Evolutionary conservation across 2,329 filamentous ascomycete genomes (phyloP), one percentile per base, ranked within the genome.

Genomic region (Lecanoromycetidae sp.): DNA sequence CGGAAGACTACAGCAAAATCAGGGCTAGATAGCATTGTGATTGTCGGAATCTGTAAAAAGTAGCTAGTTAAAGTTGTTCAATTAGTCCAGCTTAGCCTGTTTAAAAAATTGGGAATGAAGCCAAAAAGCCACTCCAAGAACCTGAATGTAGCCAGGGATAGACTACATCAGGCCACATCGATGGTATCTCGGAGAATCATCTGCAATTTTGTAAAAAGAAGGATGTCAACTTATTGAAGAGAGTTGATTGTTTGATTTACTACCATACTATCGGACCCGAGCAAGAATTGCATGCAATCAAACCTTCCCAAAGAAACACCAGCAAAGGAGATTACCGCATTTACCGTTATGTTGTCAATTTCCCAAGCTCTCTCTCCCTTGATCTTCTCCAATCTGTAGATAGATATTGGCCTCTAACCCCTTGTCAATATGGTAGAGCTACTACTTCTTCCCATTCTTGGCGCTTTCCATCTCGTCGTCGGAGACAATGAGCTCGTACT

Each of bases 401-500:
- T 17, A 33, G 36, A 34, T 32, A n/a, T n/a, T 12, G 12, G 9
- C 27, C 25, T 25, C 19, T 20, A 22, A 22, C 26, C 13, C 13
- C n/a, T 29, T 27, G n/a, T 33, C 39, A 27, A 17, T 26, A 15
- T 13, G n/a, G 15, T 26, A 15, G 34, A n/a, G 20, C 10, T 3
- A 8, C 37, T 44, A 48, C 39, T 53, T 49, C 36, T 53, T 53
- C 12, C 52, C 49, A 27, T 54, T 48, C 26, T 54, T 57, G 23
- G 56, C 54, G 37, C 54, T 52, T 44, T 77, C 77, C 52, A 74
- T 72, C 62, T 96, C 90, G 63, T 94, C 85, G 56, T 96, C 90
- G 50, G 86, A 94, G 35, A 87, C 90, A 68, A 95, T 87, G 9
- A 54, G 52, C 59, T 98, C 91, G 63, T 96, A 98, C 68, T 98